Evolutionary conservation across 306 rosid genomes (phyloP).

Genomic region (Cicer bijugum): DNA sequence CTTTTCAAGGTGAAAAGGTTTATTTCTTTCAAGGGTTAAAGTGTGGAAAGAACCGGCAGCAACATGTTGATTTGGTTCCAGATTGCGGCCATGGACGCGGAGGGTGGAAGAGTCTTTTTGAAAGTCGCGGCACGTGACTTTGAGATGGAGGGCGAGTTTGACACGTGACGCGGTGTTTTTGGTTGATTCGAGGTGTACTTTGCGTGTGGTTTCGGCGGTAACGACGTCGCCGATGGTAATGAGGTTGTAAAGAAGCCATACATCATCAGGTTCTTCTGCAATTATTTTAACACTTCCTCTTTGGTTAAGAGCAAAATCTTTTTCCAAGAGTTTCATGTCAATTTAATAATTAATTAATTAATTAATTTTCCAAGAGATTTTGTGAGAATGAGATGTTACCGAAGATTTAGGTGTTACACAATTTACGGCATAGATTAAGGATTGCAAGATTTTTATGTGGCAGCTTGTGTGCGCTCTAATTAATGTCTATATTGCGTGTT

Average conservation of each 20-base stretch:
- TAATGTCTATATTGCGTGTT: not conserved
- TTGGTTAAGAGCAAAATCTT: conserved; percentile 41
- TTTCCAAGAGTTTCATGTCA: conserved; percentile 46
- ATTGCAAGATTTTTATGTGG: conserved; percentile 1
- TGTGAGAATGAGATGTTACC: not conserved
- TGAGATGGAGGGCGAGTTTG: conserved; percentile 43
- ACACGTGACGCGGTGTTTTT: conserved; percentile 45
- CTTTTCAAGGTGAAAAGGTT: conserved; percentile 41
- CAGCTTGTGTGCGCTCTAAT: not conserved
- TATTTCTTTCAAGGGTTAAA: conserved; percentile 42
- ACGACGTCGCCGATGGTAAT: conserved; percentile 49
- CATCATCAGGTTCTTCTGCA: conserved; percentile 49
- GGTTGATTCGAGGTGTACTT: conserved; percentile 44
- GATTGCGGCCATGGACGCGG: conserved; percentile 47
- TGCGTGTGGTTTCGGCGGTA: conserved; percentile 50
- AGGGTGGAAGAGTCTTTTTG: conserved; percentile 49
- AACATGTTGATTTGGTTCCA: conserved; percentile 27
- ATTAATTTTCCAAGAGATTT: not conserved
- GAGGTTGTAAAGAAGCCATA: conserved; percentile 51
- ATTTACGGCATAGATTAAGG: conserved; percentile 2
- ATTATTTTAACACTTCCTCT: conserved; percentile 43
- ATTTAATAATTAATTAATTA: not conserved
- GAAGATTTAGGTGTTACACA: not conserved
- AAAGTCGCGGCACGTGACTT: conserved; percentile 46
- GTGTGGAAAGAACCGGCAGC: conserved; percentile 46